Conservation (phyloP, 257 asterid genomes). For the Nicotiana knightiana region DNA sequence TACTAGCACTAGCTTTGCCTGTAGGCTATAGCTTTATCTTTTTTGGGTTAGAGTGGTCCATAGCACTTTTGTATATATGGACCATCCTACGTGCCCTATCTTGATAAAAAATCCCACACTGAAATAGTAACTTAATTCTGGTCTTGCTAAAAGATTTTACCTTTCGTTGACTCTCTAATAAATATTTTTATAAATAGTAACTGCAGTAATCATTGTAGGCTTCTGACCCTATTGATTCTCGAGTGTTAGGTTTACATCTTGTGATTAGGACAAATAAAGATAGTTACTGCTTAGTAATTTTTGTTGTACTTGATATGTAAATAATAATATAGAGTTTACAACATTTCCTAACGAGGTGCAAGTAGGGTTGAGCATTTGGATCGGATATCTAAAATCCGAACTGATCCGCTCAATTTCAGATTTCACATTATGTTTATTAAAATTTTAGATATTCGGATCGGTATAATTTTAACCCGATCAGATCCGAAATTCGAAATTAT, state of each 20-base stretch:
- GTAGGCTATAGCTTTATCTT: background rate
- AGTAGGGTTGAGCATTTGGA: too few species aligned
- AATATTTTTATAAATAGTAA: background rate
- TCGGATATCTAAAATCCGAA: too few species aligned
- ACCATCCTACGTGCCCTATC: background rate
- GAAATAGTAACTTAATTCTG: background rate
- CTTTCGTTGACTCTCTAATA: background rate
- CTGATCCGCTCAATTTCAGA: too few species aligned
- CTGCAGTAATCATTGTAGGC: background rate
- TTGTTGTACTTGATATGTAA: background rate
- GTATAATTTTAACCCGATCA: too few species aligned
- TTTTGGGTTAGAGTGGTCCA: background rate
- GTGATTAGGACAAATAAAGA: background rate
- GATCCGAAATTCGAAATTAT: too few species aligned
- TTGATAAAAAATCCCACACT: background rate
- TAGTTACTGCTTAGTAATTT: background rate
- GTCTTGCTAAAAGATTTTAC: slow-evolving; percentile 3
- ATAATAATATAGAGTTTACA: background rate
- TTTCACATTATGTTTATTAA: too few species aligned
- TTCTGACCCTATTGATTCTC: background rate
- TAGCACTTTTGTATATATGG: background rate
- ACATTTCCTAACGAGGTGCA: background rate
- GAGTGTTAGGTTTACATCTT: background rate
- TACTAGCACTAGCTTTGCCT: background rate
- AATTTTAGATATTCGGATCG: too few species aligned